Base-by-base conservation (phyloP, 345 rosid species). In the Boechera retrofracta region DNA sequence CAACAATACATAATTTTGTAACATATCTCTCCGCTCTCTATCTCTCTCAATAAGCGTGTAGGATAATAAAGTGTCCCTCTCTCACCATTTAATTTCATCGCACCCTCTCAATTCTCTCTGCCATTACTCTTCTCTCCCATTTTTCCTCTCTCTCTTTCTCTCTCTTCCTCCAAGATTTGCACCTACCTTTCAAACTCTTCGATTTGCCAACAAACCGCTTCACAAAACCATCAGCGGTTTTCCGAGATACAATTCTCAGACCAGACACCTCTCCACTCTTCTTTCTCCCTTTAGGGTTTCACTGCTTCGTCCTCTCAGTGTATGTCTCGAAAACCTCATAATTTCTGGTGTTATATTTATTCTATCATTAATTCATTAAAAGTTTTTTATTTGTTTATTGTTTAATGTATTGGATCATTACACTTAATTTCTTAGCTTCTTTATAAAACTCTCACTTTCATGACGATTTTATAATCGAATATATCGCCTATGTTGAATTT, bases 71-170 rank as follows among this genome's bases (percentile, higher is more conserved):
- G 78, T 59, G 74, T 73, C 74, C 52, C 74, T 60, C 78, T 78
- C 82, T 24, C 82, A 67, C 78, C 82, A 78, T 78, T 78, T 48
- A 73, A 78, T 78, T 58, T 10, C 57, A 67, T 78, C 53, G 77
- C 81, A 72, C 77, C 77, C 61, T 78, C 81, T 66, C 81, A 72
- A 72, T 72, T 31, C 77, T 67, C 57, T 65, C 63, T 72, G 52
- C 59, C 60, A 66, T 72, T 72, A 78, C 73, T 78, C 68, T 73
- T 67, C 63, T 57, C 45, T 64, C 29, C 60, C 62, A 36, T 61
- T 49, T n/a, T 12, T 1, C n/a, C 31, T 28, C 28, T 67, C 60
- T 9, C 18, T 61, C 67, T 52, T 53, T 73, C 68, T 63, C 54
- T 73, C 41, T 21, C 57, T 61, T 4, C 26, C 24, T 54, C 76